Evolutionary conservation across 1,139 yeast genomes (phyloP), one percentile per base, ranked within the genome.

Genomic region (Hemisphaericaspora xylofermentans): DNA sequence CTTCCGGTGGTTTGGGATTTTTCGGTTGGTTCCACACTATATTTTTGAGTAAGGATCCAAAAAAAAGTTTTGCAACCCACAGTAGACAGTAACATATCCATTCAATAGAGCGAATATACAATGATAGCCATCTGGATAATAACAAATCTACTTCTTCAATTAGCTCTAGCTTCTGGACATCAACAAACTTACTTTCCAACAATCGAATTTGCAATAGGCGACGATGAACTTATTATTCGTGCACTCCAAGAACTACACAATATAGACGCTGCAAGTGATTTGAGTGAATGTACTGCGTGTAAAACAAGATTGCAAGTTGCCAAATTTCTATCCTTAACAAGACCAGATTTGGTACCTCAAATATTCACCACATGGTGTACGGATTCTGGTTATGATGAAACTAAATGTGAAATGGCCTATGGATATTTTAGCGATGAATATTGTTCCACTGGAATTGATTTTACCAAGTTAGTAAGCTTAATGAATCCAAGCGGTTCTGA

Each of bases 401-500:
- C 43, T 13, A 47, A 48, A 35, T 60, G 64, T 38, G 51, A 48
- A 31, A 51, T 51, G 44, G 57, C 55, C 42, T 58, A 51, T 45
- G 60, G 60, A 2, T 54, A 49, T 43, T 60, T 51, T 33, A 54
- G 53, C 44, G 49, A 42, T 16, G 57, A 49, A 38, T 53, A 43
- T 44, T 56, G 46, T 47, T 47, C 58, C 9, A 41, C 47, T 30
- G 64, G 64, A 8, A 42, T 45, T 27, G 80, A 77, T 49, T 71
- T 77, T 47, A 67, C 73, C 6, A 71, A 74, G 45, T 58, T 76
- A 61, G 54, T 76, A 22, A 63, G 66, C 19, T 48, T 70, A 36
- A 73, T 78, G 69, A 73, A 74, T 47, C 76, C 80, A 10, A 53
- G 57, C 40, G 66, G 74, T 2, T 53, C 67, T 26, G 84, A 79